These are phyloP conservation scores for Afroboletus lepidellus DNA, from an alignment of 1,284 basidiomycete species.

Conservation along the genomic window DNA sequence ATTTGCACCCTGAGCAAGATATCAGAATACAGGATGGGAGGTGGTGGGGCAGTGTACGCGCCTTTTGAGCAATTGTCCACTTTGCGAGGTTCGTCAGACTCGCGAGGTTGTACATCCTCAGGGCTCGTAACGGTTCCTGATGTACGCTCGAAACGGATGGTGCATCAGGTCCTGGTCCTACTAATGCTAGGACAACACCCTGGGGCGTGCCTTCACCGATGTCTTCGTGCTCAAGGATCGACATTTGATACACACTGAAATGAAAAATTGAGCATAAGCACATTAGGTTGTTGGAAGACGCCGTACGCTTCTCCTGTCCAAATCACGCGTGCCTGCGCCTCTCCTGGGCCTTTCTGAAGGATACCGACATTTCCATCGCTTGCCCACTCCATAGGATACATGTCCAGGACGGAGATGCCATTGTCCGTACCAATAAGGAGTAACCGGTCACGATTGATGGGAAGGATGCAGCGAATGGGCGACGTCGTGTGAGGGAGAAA, in stretches of 20 bases:
- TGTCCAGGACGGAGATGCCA: slow-evolving; percentile 74
- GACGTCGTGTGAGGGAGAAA: slow-evolving; percentile 76
- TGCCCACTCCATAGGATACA: slow-evolving; percentile 67
- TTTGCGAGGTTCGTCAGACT: slow-evolving; percentile 71
- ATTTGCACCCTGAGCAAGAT: slow-evolving; percentile 46
- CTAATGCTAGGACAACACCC: slow-evolving; percentile 71
- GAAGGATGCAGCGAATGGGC: slow-evolving; percentile 70
- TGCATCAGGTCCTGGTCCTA: slow-evolving; percentile 57
- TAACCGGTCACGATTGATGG: slow-evolving; percentile 59
- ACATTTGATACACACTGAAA: slow-evolving; percentile 69
- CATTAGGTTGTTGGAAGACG: neutral
- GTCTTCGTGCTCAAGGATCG: slow-evolving; percentile 66
- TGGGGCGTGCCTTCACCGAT: slow-evolving; percentile 58
- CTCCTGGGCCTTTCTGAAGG: slow-evolving; percentile 58
- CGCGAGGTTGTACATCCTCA: slow-evolving; percentile 79
- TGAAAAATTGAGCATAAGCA: slow-evolving; percentile 7
- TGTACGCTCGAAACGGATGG: slow-evolving; percentile 41
- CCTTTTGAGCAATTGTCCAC: slow-evolving; percentile 68
- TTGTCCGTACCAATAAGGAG: slow-evolving; percentile 73
- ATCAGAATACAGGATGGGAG: slow-evolving; percentile 9
- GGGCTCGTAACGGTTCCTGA: slow-evolving; percentile 51
- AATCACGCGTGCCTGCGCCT: slow-evolving; percentile 61
- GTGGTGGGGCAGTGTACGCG: slow-evolving; percentile 26
- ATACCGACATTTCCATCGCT: slow-evolving; percentile 39
- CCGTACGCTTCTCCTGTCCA: slow-evolving; percentile 76